phyloP scores from a whole-genome alignment of 164 flowering plant species.

The Stephania japonica region DNA sequence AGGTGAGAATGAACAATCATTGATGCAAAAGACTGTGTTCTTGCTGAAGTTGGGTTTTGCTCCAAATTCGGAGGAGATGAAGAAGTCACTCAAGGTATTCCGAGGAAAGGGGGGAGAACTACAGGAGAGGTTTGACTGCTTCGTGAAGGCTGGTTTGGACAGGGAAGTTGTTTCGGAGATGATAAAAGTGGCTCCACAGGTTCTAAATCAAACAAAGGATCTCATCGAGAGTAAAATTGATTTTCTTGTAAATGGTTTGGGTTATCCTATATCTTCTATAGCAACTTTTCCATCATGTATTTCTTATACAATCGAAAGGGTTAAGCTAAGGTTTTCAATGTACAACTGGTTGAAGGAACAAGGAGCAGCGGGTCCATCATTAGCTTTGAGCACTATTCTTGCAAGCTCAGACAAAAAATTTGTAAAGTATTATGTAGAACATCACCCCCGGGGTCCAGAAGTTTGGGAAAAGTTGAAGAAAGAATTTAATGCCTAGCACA shows the following conservation, averaged over 20 bases:
- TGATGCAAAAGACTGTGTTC: slow-evolving; percentile 39
- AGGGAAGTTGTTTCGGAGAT: slow-evolving; percentile 38
- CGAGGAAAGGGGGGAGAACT: slow-evolving; percentile 58
- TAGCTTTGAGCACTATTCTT: slow-evolving; percentile 42
- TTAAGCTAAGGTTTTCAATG: slow-evolving; percentile 44
- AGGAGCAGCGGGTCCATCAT: slow-evolving; percentile 27
- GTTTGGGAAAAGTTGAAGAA: slow-evolving; percentile 50
- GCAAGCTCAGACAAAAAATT: slow-evolving; percentile 40
- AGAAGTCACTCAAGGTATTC: slow-evolving; percentile 39
- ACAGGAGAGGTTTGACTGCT: slow-evolving; percentile 61
- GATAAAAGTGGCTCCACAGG: slow-evolving; percentile 47
- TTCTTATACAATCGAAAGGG: slow-evolving; percentile 29
- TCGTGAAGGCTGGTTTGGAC: slow-evolving; percentile 54
- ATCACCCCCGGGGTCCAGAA: slow-evolving; percentile 52
- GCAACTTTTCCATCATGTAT: slow-evolving; percentile 44
- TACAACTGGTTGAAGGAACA: slow-evolving; percentile 56
- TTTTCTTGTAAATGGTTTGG: slow-evolving; percentile 46
- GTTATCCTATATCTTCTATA: slow-evolving; percentile 44
- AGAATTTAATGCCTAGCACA: not conserved
- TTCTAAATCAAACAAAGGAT: slow-evolving; percentile 44
- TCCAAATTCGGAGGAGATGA: slow-evolving; percentile 46
- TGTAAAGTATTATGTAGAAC: slow-evolving; percentile 30
- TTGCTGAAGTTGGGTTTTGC: slow-evolving; percentile 46
- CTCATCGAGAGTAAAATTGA: slow-evolving; percentile 46
- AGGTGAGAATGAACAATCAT: slow-evolving; percentile 19